Percentiles rank a stretch among this genome's conserved stretches.
Conservation (phyloP, 495 filamentous ascomycete species). For the Aspergillus sparsus region DNA sequence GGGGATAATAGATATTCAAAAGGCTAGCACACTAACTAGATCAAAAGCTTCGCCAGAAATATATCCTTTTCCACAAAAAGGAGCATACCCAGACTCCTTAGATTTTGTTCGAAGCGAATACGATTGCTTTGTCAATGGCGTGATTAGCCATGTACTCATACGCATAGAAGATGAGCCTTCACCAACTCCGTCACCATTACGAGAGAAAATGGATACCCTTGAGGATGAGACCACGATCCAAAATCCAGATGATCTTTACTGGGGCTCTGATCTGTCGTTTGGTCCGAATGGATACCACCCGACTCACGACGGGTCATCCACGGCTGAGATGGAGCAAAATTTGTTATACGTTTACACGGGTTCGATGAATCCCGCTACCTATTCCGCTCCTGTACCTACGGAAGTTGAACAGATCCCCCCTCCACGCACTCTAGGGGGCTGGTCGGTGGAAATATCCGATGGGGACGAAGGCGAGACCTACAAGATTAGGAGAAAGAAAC, state of each 20-base stretch:
- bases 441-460: neutral
- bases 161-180: neutral
- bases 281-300: constrained; percentile 13
- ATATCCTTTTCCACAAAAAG: neutral
- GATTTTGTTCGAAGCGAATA: constrained; percentile 7
- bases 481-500: constrained; percentile 12
- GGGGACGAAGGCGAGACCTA: neutral
- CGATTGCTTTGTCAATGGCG: constrained; percentile 11
- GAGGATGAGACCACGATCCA: neutral
- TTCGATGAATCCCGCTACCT: neutral
- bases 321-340: neutral
- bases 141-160: constrained; percentile 12
- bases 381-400: neutral
- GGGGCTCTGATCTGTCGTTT: constrained; percentile 17
- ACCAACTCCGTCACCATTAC: neutral
- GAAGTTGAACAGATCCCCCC: neutral
- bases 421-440: neutral
- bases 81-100: neutral
- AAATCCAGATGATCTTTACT: constrained; percentile 3
- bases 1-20: neutral
- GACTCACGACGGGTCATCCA: neutral
- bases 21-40: too few species aligned
- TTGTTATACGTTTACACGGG: constrained; percentile 1
- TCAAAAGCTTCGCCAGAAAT: too few species aligned
- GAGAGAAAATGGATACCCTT: neutral